Percentiles rank a stretch among this genome's conserved stretches.
phyloP scores from a whole-genome alignment of 352 stramenopile genomes.

The Globisporangium yorkense region DNA sequence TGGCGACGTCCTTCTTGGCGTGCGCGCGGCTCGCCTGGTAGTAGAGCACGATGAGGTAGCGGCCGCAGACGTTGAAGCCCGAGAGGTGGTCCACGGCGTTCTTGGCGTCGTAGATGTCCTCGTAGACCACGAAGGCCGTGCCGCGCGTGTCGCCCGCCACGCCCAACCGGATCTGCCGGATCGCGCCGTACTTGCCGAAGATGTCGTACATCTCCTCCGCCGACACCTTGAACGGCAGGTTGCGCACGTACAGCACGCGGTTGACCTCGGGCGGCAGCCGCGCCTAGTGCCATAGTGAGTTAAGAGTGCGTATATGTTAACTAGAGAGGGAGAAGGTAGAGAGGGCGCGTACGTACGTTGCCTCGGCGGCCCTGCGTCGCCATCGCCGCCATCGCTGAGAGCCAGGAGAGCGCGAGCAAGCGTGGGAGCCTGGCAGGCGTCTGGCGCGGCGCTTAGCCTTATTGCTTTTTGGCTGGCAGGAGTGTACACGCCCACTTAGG shows the following conservation, averaged over 20 bases:
- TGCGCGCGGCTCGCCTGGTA: slow-evolving; percentile 93
- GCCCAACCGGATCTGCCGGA: slow-evolving; percentile 94
- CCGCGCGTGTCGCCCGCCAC: slow-evolving; percentile 95
- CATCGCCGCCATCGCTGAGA: slow-evolving; percentile 32
- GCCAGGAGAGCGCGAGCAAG: not conserved
- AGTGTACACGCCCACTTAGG: too few relatives aligned
- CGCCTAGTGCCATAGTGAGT: slow-evolving; percentile 25
- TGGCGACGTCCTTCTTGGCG: slow-evolving; percentile 54
- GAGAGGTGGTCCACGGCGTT: slow-evolving; percentile 97
- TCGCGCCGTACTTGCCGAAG: slow-evolving; percentile 99
- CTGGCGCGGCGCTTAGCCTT: too few relatives aligned
- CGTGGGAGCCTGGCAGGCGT: too few relatives aligned
- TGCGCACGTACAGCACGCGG: slow-evolving; percentile 95
- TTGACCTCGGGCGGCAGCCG: slow-evolving; percentile 98
- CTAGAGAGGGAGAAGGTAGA: not conserved
- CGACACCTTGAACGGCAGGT: slow-evolving; percentile 99
- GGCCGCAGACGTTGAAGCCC: slow-evolving; percentile 98
- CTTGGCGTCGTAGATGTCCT: slow-evolving; percentile 99
- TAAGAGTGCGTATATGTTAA: not conserved
- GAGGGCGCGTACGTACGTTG: slow-evolving; percentile 37
- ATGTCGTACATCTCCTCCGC: slow-evolving; percentile 99
- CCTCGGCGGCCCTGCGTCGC: slow-evolving; percentile 47
- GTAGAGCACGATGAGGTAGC: slow-evolving; percentile 99
- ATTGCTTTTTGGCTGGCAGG: too few relatives aligned
- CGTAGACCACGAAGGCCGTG: slow-evolving; percentile 98